A percentile compares a stretch with the other conserved stretches of the same genome.
Evolutionary conservation across 164 flowering plant species (phyloP).

Genomic region (Brasenia schreberi): DNA sequence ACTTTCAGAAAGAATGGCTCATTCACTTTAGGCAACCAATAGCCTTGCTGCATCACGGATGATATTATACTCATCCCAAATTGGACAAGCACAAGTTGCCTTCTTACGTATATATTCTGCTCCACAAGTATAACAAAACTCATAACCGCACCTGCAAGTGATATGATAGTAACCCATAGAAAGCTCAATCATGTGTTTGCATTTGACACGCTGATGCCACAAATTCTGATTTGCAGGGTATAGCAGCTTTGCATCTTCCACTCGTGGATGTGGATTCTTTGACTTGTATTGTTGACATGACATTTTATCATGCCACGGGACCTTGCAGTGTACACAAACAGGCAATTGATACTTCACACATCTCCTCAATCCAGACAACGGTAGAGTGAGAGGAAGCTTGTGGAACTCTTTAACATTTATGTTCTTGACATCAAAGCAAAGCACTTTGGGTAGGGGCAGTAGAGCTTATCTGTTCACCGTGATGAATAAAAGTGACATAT

Average conservation of each 20-base stretch:
- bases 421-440: slow-evolving; percentile 64
- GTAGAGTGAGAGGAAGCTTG: slow-evolving; percentile 7
- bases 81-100: slow-evolving; percentile 61
- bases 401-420: slow-evolving; percentile 14
- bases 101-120: slow-evolving; percentile 69
- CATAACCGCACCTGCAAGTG: slow-evolving; percentile 77
- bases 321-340: slow-evolving; percentile 65
- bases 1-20: no score
- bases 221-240: slow-evolving; percentile 36
- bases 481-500: no score
- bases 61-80: slow-evolving; percentile 54
- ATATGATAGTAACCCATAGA: slow-evolving; percentile 78
- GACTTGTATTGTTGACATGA: slow-evolving; percentile 32
- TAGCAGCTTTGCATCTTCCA: slow-evolving; percentile 51
- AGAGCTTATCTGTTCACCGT: slow-evolving; percentile 34
- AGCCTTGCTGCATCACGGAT: slow-evolving; percentile 13
- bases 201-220: slow-evolving; percentile 75
- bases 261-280: slow-evolving; percentile 17
- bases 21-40: no score
- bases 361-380: slow-evolving; percentile 27
- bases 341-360: slow-evolving; percentile 46
- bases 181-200: slow-evolving; percentile 75
- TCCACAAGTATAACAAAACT: slow-evolving; percentile 81
- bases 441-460: slow-evolving; percentile 82
- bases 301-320: slow-evolving; percentile 66